Evolutionary conservation across 768 basidiomycete genomes (phyloP).

Genomic region (Coprinellus micaceus): DNA sequence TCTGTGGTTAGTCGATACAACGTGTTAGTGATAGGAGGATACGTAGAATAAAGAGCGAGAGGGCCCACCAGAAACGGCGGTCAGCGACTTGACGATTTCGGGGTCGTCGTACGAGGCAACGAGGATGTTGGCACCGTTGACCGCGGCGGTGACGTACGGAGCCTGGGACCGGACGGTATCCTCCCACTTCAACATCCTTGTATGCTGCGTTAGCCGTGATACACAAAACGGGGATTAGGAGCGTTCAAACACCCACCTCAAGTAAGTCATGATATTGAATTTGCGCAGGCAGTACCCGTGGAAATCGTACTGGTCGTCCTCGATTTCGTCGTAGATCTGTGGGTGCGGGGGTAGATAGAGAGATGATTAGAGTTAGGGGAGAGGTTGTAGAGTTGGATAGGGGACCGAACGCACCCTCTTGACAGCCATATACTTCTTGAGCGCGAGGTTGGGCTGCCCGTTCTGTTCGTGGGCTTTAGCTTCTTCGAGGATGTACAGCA

Average conservation of each 20-base stretch:
- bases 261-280: slow-evolving; percentile 81
- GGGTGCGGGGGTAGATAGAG: no score
- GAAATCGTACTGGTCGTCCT: slow-evolving; percentile 98
- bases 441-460: slow-evolving; percentile 68
- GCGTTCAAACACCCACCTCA: slow-evolving; percentile 82
- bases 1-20: slow-evolving; percentile 21
- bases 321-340: slow-evolving; percentile 79
- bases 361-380: no score
- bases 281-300: slow-evolving; percentile 92
- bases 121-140: slow-evolving; percentile 80
- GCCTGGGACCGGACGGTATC: slow-evolving; percentile 75
- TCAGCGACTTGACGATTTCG: slow-evolving; percentile 43
- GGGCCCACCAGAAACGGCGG: slow-evolving; percentile 33
- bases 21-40: background rate
- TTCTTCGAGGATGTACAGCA: slow-evolving; percentile 82
- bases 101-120: slow-evolving; percentile 70
- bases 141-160: slow-evolving; percentile 66
- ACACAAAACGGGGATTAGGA: no score
- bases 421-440: slow-evolving; percentile 80
- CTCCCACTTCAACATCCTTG: slow-evolving; percentile 78
- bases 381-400: background rate
- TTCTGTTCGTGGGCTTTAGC: slow-evolving; percentile 65
- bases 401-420: slow-evolving; percentile 52
- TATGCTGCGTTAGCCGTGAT: background rate
- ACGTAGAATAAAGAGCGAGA: no score